Base-by-base conservation (phyloP, 805 yeast genomes). In the Ogataea ramenticola region DNA sequence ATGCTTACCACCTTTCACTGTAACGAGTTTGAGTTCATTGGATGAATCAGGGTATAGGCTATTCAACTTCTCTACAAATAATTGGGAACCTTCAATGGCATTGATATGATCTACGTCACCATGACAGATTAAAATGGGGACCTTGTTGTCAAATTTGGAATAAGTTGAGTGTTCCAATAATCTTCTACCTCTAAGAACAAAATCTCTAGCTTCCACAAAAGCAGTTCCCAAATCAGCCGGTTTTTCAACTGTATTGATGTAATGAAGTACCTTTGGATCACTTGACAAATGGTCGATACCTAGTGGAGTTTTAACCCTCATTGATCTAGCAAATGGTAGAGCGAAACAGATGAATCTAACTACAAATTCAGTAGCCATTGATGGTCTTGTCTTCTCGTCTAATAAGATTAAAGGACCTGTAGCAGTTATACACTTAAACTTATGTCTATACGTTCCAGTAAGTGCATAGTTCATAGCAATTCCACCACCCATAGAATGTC, bases 401-500 rank as follows among this genome's bases (percentile, higher is more conserved):
- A 82, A 60, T 10, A 56, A 45, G 34, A 85, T 67, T 48, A 81
- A 68, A 1, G 95, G 95, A 1, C 80, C 88, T 30, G 73, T 64
- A 0, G 68, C 72, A 34, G 72, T 61, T 37, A 75, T 69, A 0
- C 77, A 77, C 30, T 66, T 62, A 22, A 85, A 46, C 17, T 68
- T 52, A 24, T 72, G 68, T 38, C 62, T 68, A 53, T 70, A 62
- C 46, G 66, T 72, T 2, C 90, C 90, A 29, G 57, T 55, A 32
- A 77, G 68, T 3, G 76, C 79, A 57, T 85, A 84, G 58, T 80
- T 81, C 45, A 85, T 63, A 0, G 66, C 67, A 41, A 85, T 77
- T 0, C 83, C 90, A 19, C 91, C 91, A 41, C 95, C 95, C 90
- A 86, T 83, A 10, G 89, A 83, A 50, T 80, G 87, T 1, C 91